These are phyloP conservation scores for Candida glaebosa DNA, from an alignment of 805 yeast species.

Conservation along the genomic window DNA sequence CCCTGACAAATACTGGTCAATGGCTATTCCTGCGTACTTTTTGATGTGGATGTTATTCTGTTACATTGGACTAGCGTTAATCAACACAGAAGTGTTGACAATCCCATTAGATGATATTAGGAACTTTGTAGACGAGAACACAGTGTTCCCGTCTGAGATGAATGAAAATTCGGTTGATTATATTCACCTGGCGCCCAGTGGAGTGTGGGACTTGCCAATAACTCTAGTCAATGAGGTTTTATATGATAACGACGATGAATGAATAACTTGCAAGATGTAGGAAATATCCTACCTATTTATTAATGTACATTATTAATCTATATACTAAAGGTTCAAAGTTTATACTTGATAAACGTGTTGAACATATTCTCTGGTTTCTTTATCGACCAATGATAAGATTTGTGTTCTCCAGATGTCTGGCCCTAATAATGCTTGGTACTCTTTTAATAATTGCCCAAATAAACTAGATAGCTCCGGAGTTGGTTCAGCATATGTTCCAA, in stretches of 20 bases:
- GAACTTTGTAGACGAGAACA: slow-evolving; percentile 68
- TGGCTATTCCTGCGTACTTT: slow-evolving; percentile 69
- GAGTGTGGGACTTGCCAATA: slow-evolving; percentile 83
- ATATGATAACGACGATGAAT: slow-evolving; percentile 30
- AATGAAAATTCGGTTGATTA: slow-evolving; percentile 26
- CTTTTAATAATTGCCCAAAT: slow-evolving; percentile 43
- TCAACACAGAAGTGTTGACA: slow-evolving; percentile 75
- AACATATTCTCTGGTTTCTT: slow-evolving; percentile 22
- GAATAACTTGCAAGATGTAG: no score
- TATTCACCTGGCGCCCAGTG: slow-evolving; percentile 64
- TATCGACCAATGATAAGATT: slow-evolving; percentile 29
- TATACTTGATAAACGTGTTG: slow-evolving; percentile 19
- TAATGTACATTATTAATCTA: no score
- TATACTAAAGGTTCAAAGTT: background rate
- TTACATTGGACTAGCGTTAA: slow-evolving; percentile 66
- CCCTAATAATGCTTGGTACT: slow-evolving; percentile 49
- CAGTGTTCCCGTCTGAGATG: slow-evolving; percentile 25
- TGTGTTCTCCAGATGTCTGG: slow-evolving; percentile 30
- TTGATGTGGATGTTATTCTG: slow-evolving; percentile 69
- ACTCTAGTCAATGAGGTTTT: slow-evolving; percentile 63
- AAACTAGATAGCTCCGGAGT: slow-evolving; percentile 40
- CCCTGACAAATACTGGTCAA: slow-evolving; percentile 92
- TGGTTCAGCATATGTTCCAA: slow-evolving; percentile 54
- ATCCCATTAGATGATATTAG: slow-evolving; percentile 54
- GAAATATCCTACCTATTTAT: background rate